Base-by-base conservation (phyloP, 2,329 filamentous ascomycete genomes). In the Colletotrichum lentis region DNA sequence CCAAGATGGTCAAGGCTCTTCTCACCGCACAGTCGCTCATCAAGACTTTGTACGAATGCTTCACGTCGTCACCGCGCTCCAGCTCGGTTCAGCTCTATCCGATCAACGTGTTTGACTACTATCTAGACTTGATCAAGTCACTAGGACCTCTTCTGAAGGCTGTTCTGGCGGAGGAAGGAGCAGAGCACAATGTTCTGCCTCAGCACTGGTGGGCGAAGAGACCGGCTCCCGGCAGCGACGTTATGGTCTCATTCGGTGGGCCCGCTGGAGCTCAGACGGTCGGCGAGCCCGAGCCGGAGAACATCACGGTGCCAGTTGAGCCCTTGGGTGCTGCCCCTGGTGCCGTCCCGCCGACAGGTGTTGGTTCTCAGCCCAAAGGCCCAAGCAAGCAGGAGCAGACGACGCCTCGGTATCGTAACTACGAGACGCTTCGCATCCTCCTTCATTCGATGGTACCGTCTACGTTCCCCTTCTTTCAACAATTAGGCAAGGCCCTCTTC, bases 31-130 rank as follows among this genome's bases (percentile, higher is more conserved):
- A 96, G 74, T 90, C 89, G 3, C 85, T 97, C 10, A 88, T 94
- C 46, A 90, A 90, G 72, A 88, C 93, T 24, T 83, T 96, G 41
- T 90, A 89, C 41, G 86, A 91, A 65, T 90, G 91, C 67, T 97
- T 92, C 76, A 88, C 89, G 57, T 89, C 87, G 74, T 88, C 88
- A 65, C 86, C 87, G 62, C 86, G 93, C 65, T 86, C 89, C 31
- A 84, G 87, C 59, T 82, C 81, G 11, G 86, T 88, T 37, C 86
- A 90, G 12, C 91, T 97, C 73, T 88, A 87, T 62, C 86, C 88
- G 31, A 86, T 96, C 72, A 97, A 97, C 74, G 85, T 97, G 24
- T 93, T 90, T 39, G 95, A 98, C 76, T 90, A 93, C 76, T 97
- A 97, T 76, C 83, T 88, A 52, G 80, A 84, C n/a, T 81, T 97